Conservation (phyloP, 2,329 filamentous ascomycete species). For the Aspergillus ochraceus region DNA sequence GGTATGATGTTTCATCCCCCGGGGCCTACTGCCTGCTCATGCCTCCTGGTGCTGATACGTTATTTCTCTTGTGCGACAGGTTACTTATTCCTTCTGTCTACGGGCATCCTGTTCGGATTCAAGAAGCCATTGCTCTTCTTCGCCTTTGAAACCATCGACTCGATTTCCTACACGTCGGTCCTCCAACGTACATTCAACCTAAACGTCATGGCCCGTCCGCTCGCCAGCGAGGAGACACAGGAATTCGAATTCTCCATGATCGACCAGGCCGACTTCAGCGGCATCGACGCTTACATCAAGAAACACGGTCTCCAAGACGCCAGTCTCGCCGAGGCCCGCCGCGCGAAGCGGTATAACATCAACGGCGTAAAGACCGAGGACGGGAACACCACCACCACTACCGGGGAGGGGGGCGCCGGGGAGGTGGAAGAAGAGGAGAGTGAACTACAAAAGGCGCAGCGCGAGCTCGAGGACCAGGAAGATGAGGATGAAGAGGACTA, state of each 20-base stretch:
- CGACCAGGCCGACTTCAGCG: slow-evolving; percentile 62
- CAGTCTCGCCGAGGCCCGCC: slow-evolving; percentile 59
- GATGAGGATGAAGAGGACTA: slow-evolving; percentile 54
- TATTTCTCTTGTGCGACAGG: slow-evolving; percentile 38
- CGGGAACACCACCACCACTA: slow-evolving; percentile 15
- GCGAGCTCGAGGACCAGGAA: slow-evolving; percentile 51
- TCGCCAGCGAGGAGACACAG: slow-evolving; percentile 44
- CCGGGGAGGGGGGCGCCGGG: slow-evolving; percentile 41
- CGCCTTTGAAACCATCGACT: slow-evolving; percentile 59
- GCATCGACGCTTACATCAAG: slow-evolving; percentile 64
- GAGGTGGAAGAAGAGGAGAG: slow-evolving; percentile 47
- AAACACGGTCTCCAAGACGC: slow-evolving; percentile 62
- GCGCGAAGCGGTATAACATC: slow-evolving; percentile 60
- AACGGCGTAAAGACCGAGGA: slow-evolving; percentile 39
- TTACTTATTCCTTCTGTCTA: slow-evolving; percentile 63
- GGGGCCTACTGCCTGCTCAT: no score
- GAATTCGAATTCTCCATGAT: slow-evolving; percentile 67
- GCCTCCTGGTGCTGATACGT: no score
- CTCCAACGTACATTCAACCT: slow-evolving; percentile 67
- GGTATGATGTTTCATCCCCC: slow-evolving; percentile 40
- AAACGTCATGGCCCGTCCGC: slow-evolving; percentile 51
- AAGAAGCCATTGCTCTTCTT: slow-evolving; percentile 66
- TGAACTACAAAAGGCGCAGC: slow-evolving; percentile 59
- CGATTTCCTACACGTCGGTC: slow-evolving; percentile 64
- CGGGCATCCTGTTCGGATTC: slow-evolving; percentile 64